A percentile compares a stretch with the other conserved stretches of the same genome.
phyloP scores from a whole-genome alignment of 768 basidiomycete species.

The Tylopilus vinaceipallidus region DNA sequence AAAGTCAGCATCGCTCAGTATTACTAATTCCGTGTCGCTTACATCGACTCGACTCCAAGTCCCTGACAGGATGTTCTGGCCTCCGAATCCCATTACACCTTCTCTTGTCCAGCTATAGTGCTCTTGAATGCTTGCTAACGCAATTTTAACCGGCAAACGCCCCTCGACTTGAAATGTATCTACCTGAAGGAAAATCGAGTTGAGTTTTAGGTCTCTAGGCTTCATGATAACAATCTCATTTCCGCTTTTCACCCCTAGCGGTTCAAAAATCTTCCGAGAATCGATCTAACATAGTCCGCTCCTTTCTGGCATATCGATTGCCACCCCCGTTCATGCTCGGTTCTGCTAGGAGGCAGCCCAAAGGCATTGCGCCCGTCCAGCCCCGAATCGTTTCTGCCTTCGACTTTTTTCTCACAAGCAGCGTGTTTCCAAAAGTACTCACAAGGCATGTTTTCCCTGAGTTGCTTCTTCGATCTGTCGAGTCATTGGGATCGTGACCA shows the following conservation, averaged over 20 bases:
- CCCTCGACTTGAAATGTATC: no score
- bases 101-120: neutral
- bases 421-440: neutral
- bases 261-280: neutral
- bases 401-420: neutral
- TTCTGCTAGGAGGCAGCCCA: neutral
- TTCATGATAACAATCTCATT: neutral
- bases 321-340: neutral
- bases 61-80: no score
- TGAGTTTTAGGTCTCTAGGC: neutral
- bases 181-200: neutral
- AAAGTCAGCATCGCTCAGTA: neutral
- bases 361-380: neutral
- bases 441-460: neutral
- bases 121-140: neutral
- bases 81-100: neutral
- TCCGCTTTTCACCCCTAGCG: neutral
- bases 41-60: no score
- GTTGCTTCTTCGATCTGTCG: slow-evolving; percentile 1
- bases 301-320: neutral
- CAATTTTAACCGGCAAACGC: no score
- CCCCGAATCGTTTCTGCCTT: neutral
- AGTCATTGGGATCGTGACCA: neutral
- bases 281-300: neutral
- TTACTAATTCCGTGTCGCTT: no score